These are phyloP conservation scores for Tetrapisispora fleetii DNA, from an alignment of 805 yeast genomes.

Conservation along the genomic window DNA sequence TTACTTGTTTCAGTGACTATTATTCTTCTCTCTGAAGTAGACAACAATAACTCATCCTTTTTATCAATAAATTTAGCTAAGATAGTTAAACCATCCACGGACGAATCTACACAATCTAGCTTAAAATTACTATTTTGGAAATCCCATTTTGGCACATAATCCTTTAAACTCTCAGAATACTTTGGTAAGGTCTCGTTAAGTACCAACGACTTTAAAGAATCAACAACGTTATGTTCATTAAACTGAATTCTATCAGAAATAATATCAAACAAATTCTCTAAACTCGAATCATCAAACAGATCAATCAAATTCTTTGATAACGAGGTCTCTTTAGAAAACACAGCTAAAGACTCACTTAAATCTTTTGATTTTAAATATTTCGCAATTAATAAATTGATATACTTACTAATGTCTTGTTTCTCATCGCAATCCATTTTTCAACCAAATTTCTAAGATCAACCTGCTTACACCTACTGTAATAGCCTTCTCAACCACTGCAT, in stretches of 20 bases:
- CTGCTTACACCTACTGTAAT: too few species aligned
- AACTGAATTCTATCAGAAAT: conserved; percentile 21
- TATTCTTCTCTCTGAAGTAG: conserved; percentile 11
- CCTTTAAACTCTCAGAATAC: neutral
- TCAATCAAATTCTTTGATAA: conserved; percentile 6
- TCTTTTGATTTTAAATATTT: conserved; percentile 47
- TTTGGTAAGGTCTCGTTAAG: conserved; percentile 8
- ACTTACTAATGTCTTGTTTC: conserved; percentile 2
- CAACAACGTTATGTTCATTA: conserved; percentile 11
- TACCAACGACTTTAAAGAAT: conserved; percentile 8
- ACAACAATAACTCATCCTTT: conserved; percentile 4
- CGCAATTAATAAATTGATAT: conserved; percentile 39
- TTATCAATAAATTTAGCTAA: neutral
- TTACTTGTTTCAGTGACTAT: conserved; percentile 2
- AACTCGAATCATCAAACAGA: neutral
- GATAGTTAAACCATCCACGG: neutral
- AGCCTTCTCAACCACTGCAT: too few species aligned
- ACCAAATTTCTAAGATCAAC: neutral
- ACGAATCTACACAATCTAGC: neutral
- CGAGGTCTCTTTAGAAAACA: conserved; percentile 32
- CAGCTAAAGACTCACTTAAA: conserved; percentile 35
- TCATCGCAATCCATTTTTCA: too few species aligned
- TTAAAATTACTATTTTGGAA: conserved; percentile 1
- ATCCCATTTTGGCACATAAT: conserved; percentile 13
- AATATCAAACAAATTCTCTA: conserved; percentile 11